Evolutionary conservation across 2,329 filamentous ascomycete species (phyloP).

Genomic region (Calonectria pauciramosa): DNA sequence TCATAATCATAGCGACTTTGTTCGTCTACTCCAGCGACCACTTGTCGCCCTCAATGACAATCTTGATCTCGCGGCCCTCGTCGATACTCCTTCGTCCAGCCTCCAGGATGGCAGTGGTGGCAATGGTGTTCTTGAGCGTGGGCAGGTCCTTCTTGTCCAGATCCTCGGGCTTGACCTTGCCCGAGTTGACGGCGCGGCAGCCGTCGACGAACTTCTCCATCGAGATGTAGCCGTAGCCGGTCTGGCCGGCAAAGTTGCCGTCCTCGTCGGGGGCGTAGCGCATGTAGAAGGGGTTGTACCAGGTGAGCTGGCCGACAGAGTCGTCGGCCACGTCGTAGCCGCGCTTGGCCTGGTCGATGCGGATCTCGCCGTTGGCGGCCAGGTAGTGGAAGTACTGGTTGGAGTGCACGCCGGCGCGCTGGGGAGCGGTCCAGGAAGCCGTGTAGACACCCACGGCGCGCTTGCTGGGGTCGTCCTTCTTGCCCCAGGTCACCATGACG

Average conservation of each 20-base stretch:
- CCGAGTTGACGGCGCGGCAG: conserved; percentile 82
- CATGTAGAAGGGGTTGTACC: conserved; percentile 98
- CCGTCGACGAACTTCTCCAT: conserved; percentile 98
- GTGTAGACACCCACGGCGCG: conserved; percentile 92
- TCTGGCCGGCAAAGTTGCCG: conserved; percentile 92
- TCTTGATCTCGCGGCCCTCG: conserved; percentile 82
- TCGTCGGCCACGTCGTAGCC: conserved; percentile 97
- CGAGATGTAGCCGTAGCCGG: conserved; percentile 92
- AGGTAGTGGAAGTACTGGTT: conserved; percentile 99
- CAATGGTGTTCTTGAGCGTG: conserved; percentile 89
- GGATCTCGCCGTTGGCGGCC: conserved; percentile 85
- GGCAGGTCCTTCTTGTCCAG: conserved; percentile 86
- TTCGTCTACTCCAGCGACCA: conserved; percentile 73
- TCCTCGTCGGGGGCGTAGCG: conserved; percentile 94
- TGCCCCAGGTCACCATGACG: conserved; percentile 88
- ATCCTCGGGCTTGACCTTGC: conserved; percentile 78
- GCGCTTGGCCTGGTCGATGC: conserved; percentile 92
- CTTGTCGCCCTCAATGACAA: conserved; percentile 73
- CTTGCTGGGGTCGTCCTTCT: conserved; percentile 76
- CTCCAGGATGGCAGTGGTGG: conserved; percentile 91
- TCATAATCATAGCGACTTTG: not conserved
- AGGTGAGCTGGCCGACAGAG: conserved; percentile 76
- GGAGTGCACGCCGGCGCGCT: conserved; percentile 93
- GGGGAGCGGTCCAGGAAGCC: conserved; percentile 93
- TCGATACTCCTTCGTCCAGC: conserved; percentile 88